Evolutionary conservation across 1,284 basidiomycete genomes (phyloP).

Genomic region (Coniophora puteana): DNA sequence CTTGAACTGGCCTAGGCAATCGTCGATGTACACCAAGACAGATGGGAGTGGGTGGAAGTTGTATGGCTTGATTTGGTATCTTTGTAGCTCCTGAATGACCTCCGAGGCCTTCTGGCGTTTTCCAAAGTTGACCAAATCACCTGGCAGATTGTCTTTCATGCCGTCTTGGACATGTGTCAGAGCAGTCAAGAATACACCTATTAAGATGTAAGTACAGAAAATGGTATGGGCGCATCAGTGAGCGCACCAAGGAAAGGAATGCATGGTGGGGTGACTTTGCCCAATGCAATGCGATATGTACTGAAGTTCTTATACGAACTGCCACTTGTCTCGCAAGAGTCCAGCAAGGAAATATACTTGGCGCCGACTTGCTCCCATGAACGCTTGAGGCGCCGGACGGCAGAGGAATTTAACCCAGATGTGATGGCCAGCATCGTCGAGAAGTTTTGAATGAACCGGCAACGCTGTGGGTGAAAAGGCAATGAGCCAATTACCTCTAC

Average conservation of each 20-base stretch:
- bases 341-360: constrained; percentile 43
- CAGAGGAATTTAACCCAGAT: constrained; percentile 75
- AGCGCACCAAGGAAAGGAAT: constrained; percentile 81
- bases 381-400: constrained; percentile 70
- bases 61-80: constrained; percentile 91
- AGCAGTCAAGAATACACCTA: constrained; percentile 93
- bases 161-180: constrained; percentile 98
- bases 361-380: constrained; percentile 72
- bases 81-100: constrained; percentile 94
- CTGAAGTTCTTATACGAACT: constrained; percentile 77
- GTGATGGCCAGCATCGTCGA: constrained; percentile 78
- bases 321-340: constrained; percentile 53
- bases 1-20: constrained; percentile 67
- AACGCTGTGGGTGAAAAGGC: constrained; percentile 44
- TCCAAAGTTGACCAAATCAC: constrained; percentile 90
- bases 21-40: constrained; percentile 77
- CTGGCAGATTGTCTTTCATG: constrained; percentile 84
- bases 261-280: constrained; percentile 70
- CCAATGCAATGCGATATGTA: constrained; percentile 65
- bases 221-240: not conserved
- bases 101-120: constrained; percentile 94
- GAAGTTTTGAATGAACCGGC: constrained; percentile 70
- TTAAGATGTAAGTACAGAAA: constrained; percentile 4
- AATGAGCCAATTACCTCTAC: constrained; percentile 6
- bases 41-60: constrained; percentile 73